Percentiles rank a stretch among this genome's conserved stretches.
Conservation (phyloP, 129 eudicot species). For the Rutidosis leptorrhynchoides region DNA sequence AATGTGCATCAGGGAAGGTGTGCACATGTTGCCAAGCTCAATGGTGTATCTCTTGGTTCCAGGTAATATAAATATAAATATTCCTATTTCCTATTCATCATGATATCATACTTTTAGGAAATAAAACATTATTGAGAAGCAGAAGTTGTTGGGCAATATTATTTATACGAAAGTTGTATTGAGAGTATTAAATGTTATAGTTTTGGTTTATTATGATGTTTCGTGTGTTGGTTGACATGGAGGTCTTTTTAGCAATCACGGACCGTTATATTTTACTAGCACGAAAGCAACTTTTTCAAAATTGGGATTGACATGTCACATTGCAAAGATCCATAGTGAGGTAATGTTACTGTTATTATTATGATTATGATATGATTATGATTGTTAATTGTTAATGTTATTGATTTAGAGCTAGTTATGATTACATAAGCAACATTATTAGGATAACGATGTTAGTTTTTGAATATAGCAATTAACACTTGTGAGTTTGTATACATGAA, state of each 20-base stretch:
- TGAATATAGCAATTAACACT: background rate
- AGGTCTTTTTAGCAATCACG: constrained; percentile 99
- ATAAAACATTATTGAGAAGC: background rate
- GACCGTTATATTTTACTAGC: constrained; percentile 77
- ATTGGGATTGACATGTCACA: constrained; percentile 94
- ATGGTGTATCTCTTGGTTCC: constrained; percentile 86
- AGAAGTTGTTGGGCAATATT: background rate
- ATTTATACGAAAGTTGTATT: background rate
- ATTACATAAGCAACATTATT: background rate
- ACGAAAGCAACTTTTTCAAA: constrained; percentile 74
- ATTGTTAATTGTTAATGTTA: too few relatives aligned
- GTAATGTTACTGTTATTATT: constrained; percentile 32
- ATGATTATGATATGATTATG: background rate
- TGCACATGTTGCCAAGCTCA: constrained; percentile 75
- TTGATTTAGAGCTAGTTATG: background rate
- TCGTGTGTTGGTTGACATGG: constrained; percentile 17
- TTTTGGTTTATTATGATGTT: constrained; percentile 8
- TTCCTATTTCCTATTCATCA: background rate
- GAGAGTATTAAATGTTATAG: background rate
- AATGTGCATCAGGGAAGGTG: constrained; percentile 72
- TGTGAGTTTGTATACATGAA: background rate
- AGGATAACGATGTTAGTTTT: background rate
- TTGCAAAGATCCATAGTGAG: constrained; percentile 99
- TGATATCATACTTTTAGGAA: background rate
- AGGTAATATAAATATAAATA: constrained; percentile 14